Base-by-base conservation (phyloP, 1,284 basidiomycete species). In the Microbotryum violaceum region DNA sequence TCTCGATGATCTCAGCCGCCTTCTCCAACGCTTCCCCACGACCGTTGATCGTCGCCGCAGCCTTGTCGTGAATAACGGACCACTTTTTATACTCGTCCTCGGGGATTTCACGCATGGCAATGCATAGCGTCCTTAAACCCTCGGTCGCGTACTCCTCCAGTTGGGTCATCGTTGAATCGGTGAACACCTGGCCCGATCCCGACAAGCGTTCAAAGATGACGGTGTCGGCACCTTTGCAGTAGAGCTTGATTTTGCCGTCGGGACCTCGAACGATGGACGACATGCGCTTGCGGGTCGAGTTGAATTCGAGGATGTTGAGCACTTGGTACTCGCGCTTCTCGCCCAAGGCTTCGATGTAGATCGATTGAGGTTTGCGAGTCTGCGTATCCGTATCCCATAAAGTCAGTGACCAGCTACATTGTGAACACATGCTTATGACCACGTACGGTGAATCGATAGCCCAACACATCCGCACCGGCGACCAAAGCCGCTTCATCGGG, bases 101-200 rank as follows among this genome's bases (percentile, higher is more conserved):
- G 1, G 91, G 82, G 48, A 98, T 85, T 66, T 97, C 92, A 42
- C 94, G 85, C 74, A 85, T 94, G 0, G 94, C 92, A 53, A 98
- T 82, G 74, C 94, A 97, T n/a, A 98, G 83, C 23, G 96, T 99
- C 49, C 96, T 85, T 7, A 99, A 79, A 4, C 96, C 96, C 55
- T 98, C 94, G 0, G 92, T 96, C 0, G 96, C 96, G 71, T 94
- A 97, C 64, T 94, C 92, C 87, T 98, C 94, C 18, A 98, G 85
- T 76, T 98, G 93, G 1, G 82, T 79, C 27, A 94, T 74, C 0
- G 96, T 98, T 72, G 85, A 83, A 71, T 97, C 94, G 0, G 86
- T 86, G 71, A 85, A 93, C 1, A 85, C 81, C 73, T 97, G 91
- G 60, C 88, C 84, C 21, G 75, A 73, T 66, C 85, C 85, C 70